Conservation (phyloP, 2,329 filamentous ascomycete species). For the Teratosphaeria gauchensis region DNA sequence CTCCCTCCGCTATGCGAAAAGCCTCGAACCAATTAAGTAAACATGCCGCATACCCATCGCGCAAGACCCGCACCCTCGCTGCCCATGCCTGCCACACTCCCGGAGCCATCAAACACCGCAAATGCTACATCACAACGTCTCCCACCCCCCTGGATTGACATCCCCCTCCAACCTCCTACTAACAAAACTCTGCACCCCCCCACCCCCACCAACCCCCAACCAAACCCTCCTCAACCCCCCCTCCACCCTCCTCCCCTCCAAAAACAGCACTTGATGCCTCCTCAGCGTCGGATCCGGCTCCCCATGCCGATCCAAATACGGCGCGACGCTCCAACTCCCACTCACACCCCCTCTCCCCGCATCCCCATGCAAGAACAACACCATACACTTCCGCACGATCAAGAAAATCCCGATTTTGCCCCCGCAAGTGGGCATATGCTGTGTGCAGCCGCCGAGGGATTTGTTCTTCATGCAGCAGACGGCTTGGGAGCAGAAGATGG, state of each 20-base stretch:
- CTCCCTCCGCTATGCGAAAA: too few relatives aligned
- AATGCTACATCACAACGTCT: conserved; percentile 57
- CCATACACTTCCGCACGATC: conserved; percentile 91
- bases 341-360: conserved; percentile 60
- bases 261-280: conserved; percentile 76
- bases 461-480: conserved; percentile 74
- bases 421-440: conserved; percentile 85
- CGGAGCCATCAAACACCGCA: not conserved
- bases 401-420: conserved; percentile 87
- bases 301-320: conserved; percentile 92
- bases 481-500: conserved; percentile 92
- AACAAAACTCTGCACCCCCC: conserved; percentile 68
- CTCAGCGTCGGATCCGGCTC: conserved; percentile 85
- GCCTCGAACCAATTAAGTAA: too few relatives aligned
- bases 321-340: conserved; percentile 77
- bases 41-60: too few relatives aligned
- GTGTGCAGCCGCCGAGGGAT: conserved; percentile 67
- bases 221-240: conserved; percentile 75
- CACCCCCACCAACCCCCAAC: conserved; percentile 57
- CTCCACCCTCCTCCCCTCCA: conserved; percentile 93
- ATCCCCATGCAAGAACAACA: conserved; percentile 73
- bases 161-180: conserved; percentile 85
- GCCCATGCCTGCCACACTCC: not conserved
- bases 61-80: too few relatives aligned
- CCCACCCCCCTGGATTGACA: conserved; percentile 96